Percentiles rank a stretch among this genome's conserved stretches.
These are phyloP conservation scores for Amanita jacksonii DNA, from an alignment of 768 basidiomycete genomes.

Conservation along the genomic window DNA sequence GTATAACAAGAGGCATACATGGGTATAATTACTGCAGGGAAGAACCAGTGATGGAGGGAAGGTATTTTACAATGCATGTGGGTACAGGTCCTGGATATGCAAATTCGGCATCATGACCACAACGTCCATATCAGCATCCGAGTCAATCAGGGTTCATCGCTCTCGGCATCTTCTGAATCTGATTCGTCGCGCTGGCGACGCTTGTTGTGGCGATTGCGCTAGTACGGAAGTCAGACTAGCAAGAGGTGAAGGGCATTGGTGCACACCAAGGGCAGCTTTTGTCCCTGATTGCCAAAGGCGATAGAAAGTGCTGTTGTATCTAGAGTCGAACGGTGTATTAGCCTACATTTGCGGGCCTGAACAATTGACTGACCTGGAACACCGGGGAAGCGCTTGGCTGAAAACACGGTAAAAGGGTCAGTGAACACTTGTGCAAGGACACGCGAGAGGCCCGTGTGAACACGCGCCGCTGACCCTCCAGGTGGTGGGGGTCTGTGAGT, in stretches of 20 bases:
- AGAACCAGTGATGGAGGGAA: not conserved
- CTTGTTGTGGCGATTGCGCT: conserved; percentile 79
- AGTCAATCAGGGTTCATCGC: conserved; percentile 29
- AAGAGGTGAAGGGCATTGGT: conserved; percentile 11
- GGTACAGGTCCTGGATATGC: no score
- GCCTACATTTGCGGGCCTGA: no score
- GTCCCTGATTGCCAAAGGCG: conserved; percentile 83
- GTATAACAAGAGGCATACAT: conserved; percentile 22
- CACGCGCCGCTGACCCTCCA: conserved; percentile 50
- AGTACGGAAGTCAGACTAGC: conserved; percentile 14
- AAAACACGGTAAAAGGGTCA: conserved; percentile 77
- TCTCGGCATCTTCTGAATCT: conserved; percentile 60
- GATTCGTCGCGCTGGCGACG: conserved; percentile 54
- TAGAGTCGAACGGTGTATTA: no score
- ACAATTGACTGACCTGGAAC: conserved; percentile 78
- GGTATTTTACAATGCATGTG: conserved; percentile 2
- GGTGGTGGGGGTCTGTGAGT: conserved; percentile 57
- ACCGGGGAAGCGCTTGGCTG: conserved; percentile 91
- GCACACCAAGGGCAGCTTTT: conserved; percentile 76
- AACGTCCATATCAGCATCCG: not conserved
- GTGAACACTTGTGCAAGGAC: conserved; percentile 81
- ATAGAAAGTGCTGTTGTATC: conserved; percentile 88
- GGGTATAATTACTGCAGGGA: conserved; percentile 4
- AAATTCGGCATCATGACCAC: no score
- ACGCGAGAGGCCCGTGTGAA: conserved; percentile 62